A percentile compares a stretch with the other conserved stretches of the same genome.
phyloP scores from a whole-genome alignment of 1,139 yeast genomes.

The Geotrichum restrictum region DNA sequence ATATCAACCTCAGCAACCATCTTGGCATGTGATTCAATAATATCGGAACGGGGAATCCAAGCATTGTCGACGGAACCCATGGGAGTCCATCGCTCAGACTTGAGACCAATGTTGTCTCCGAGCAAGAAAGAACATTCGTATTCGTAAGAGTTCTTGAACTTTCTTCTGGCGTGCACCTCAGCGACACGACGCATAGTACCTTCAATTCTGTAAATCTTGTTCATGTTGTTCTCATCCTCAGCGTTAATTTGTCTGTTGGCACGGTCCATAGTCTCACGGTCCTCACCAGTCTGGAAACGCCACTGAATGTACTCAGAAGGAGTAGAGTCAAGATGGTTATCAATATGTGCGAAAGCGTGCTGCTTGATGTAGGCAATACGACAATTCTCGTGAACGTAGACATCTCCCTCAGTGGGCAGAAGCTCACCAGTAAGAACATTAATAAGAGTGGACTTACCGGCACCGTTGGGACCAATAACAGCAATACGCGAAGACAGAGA shows the following conservation, averaged over 20 bases:
- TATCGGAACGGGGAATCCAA: conserved; percentile 99
- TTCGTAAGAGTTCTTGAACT: conserved; percentile 99
- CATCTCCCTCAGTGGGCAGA: conserved; percentile 96
- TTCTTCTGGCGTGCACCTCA: conserved; percentile 95
- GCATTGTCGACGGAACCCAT: conserved; percentile 99
- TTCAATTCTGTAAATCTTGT: conserved; percentile 98
- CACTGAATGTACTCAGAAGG: conserved; percentile 99
- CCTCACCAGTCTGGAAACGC: conserved; percentile 99
- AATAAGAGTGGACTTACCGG: conserved; percentile 98
- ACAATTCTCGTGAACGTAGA: conserved; percentile 98
- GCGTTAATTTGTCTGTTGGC: conserved; percentile 98
- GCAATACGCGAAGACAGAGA: conserved; percentile 99
- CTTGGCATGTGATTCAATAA: conserved; percentile 97
- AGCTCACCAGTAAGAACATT: conserved; percentile 99
- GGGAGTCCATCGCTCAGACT: conserved; percentile 99
- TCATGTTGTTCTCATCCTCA: conserved; percentile 95
- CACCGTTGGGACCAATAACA: conserved; percentile 99
- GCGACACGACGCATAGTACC: conserved; percentile 97
- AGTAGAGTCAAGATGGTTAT: conserved; percentile 96
- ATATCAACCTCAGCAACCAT: conserved; percentile 99
- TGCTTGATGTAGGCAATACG: conserved; percentile 99
- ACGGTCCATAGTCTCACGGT: conserved; percentile 99
- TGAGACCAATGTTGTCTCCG: conserved; percentile 98
- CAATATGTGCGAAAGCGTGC: conserved; percentile 99
- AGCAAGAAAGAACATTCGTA: conserved; percentile 95